Base-by-base conservation (phyloP, 2,329 filamentous ascomycete genomes). In the Pseudogymnoascus sp. region DNA sequence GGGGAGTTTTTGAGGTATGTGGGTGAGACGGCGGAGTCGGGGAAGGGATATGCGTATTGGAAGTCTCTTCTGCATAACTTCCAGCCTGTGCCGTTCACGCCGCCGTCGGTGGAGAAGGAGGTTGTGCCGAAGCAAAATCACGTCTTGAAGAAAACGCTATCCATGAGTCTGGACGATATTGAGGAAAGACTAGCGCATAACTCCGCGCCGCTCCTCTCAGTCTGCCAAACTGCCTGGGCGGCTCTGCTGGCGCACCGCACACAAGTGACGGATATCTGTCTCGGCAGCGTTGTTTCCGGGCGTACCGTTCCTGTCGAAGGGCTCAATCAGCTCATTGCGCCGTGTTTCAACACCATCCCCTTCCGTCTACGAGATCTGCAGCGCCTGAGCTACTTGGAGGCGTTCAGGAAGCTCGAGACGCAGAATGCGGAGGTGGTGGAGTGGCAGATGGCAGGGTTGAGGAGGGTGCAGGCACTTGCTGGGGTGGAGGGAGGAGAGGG, bases 261-360 rank as follows among this genome's bases (percentile, higher is more conserved):
- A 2, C 71, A 77, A 1, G 75, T 76, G 4, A 71, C 75, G 0
- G 91, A 96, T 68, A 68, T 96, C 4, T 94, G 90, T 71, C 96
- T 97, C 68, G 92, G 93, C 0, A 94, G 90, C 67, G 87, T 97
- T 2, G 81, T 93, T 61, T 92, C 85, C 68, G 91, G 92, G 1
- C 84, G 92, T 6, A 87, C 85, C 0, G 70, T 90, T 8, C 75
- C 83, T 0, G 72, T 92, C 2, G 80, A 87, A 5, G 82, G 81
- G 0, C 77, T 93, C 9, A 85, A 92, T 37, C 77, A 80, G 3
- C 33, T 58, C 15, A 82, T 95, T n/a, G 91, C 90, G 0, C 92
- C 92, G 0, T 96, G 91, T 71, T 96, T 97, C 78, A 97, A 96
- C 70, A 96, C 92, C 0, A 74, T 96, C 11, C 91, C 92, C 0